Base-by-base conservation (phyloP, 2,329 filamentous ascomycete genomes). In the Clarireedia paspali region DNA sequence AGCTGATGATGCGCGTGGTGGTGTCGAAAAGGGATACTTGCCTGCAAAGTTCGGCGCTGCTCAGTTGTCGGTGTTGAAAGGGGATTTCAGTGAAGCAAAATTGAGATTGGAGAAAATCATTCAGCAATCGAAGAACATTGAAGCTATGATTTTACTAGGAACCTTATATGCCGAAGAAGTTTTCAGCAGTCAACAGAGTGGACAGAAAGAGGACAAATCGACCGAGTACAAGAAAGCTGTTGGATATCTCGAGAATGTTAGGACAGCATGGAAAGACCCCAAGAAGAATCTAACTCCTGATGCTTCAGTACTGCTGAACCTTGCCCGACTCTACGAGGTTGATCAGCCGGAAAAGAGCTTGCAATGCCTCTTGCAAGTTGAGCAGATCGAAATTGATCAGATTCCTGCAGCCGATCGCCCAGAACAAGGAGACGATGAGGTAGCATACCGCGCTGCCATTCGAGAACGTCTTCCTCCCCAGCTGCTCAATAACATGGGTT, bases 401-500 rank as follows among this genome's bases (percentile, higher is more conserved):
- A 82, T 95, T 44, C 81, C 85, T 0, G 78, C 85, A 17, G 83
- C 87, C 10, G 86, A 91, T 48, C 77, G 79, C 24, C 84, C 86
- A 0, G 73, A 80, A 26, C 79, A 78, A 36, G 70, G 74, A 2
- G 77, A 82, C 17, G 83, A 89, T 53, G 81, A 87, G 57, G 78
- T 76, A 3, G 78, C 81, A 30, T 73, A 82, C 56, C 80, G 81
- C 55, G 75, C 75, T 23, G 77, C 79, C 15, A 77, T 95, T 27
- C 85, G 91, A 53, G 88, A 91, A 67, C 78, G 87, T 57, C 76
- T 99, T 1, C 89, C 91, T 1, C 94, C 94, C 4, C 91, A 96
- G 67, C 78, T 97, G 2, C 79, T 99, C 45, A 99, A 97, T 77
- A 99, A 99, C 70, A 95, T 97, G 69, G 94, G 89, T 5, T 96